Conservation (phyloP, 1,284 basidiomycete species). For the Laetiporus sulphureus region DNA sequence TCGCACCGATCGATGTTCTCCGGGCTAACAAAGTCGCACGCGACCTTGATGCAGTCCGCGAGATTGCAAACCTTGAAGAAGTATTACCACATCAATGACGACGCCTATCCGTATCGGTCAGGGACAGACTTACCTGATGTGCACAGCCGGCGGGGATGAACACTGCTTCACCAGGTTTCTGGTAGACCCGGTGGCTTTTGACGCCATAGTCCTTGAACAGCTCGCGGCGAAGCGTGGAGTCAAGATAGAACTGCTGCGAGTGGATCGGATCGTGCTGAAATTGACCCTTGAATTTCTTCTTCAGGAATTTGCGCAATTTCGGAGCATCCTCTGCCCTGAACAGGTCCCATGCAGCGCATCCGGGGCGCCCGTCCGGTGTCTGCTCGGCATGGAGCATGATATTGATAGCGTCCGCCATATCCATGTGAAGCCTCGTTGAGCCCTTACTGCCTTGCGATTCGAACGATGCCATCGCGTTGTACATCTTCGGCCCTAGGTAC, state of each 20-base stretch:
- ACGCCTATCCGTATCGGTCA: not conserved
- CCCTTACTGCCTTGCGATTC: slow-evolving; percentile 65
- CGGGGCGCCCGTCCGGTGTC: slow-evolving; percentile 58
- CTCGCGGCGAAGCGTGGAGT: slow-evolving; percentile 60
- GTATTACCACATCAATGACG: not conserved
- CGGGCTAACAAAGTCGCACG: slow-evolving; percentile 92
- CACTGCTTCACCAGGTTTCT: slow-evolving; percentile 88
- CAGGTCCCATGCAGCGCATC: slow-evolving; percentile 90
- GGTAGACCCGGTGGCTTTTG: slow-evolving; percentile 78
- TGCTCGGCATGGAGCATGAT: slow-evolving; percentile 77
- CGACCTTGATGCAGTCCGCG: slow-evolving; percentile 92
- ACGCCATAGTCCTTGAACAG: slow-evolving; percentile 68
- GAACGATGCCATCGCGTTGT: slow-evolving; percentile 66
- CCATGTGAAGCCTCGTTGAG: slow-evolving; percentile 89
- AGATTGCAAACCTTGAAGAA: slow-evolving; percentile 69
- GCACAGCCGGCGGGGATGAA: slow-evolving; percentile 96
- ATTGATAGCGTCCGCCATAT: slow-evolving; percentile 93
- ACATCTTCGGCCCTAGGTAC: slow-evolving; percentile 69
- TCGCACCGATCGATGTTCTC: slow-evolving; percentile 87
- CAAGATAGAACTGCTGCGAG: slow-evolving; percentile 83
- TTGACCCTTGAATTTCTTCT: slow-evolving; percentile 45
- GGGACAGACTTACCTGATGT: slow-evolving; percentile 66
- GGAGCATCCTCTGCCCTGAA: slow-evolving; percentile 82
- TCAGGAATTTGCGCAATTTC: slow-evolving; percentile 69
- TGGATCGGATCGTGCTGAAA: slow-evolving; percentile 82